Percentiles rank a stretch among this genome's conserved stretches.
Conservation (phyloP, 371 early-diverging fungal species). For the Dinochytrium kinnereticum region DNA sequence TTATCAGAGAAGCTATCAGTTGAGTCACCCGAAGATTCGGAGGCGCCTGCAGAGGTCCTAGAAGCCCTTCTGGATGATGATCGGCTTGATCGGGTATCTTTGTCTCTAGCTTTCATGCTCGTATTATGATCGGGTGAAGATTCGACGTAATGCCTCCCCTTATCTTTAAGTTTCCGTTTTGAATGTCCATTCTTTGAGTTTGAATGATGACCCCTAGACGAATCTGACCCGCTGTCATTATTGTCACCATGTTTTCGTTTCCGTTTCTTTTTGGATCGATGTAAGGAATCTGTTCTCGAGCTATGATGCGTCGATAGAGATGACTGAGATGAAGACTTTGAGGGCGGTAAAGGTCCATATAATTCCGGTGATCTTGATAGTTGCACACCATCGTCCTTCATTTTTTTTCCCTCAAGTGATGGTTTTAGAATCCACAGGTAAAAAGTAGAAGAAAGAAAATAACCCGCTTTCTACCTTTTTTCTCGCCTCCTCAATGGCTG, state of each 20-base stretch:
- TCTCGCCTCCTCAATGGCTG: not conserved
- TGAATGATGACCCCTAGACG: no score
- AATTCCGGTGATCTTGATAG: not conserved
- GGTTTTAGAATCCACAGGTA: not conserved
- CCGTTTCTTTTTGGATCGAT: not conserved
- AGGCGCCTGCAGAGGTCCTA: no score
- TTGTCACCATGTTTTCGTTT: not conserved
- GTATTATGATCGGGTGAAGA: no score
- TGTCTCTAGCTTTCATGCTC: no score
- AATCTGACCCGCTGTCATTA: no score
- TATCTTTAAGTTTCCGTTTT: no score
- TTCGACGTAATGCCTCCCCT: no score
- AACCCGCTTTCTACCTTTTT: not conserved
- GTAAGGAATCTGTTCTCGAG: not conserved
- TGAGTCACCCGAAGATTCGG: no score
- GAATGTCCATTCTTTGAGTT: no score
- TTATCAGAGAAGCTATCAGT: no score
- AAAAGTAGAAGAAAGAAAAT: not conserved
- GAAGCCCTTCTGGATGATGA: no score
- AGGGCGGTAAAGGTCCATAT: not conserved
- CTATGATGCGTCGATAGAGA: not conserved
- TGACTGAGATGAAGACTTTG: not conserved
- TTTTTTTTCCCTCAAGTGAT: not conserved
- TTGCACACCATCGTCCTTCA: not conserved
- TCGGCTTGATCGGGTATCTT: no score